Conservation (phyloP, 2,329 filamentous ascomycete genomes). For the Fusarium illudens region DNA sequence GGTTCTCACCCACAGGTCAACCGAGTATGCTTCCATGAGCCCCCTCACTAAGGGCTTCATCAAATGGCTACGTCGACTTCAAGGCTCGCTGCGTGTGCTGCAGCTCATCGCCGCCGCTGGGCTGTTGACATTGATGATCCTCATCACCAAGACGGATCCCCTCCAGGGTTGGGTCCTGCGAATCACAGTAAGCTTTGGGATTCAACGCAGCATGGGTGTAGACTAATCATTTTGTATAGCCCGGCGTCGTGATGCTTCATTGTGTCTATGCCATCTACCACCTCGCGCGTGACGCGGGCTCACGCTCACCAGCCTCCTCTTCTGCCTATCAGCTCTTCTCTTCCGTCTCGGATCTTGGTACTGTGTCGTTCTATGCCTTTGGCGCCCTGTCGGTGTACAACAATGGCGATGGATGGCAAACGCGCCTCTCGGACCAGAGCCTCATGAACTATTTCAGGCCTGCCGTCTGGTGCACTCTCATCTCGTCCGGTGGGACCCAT, state of each 20-base stretch:
- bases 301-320: conserved; percentile 79
- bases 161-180: conserved; percentile 78
- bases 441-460: conserved; percentile 69
- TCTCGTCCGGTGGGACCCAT: conserved; percentile 73
- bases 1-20: conserved; percentile 69
- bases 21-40: conserved; percentile 72
- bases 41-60: conserved; percentile 75
- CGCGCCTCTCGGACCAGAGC: conserved; percentile 66
- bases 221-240: conserved; percentile 58
- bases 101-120: conserved; percentile 75
- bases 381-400: conserved; percentile 58
- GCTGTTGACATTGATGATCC: conserved; percentile 77
- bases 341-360: conserved; percentile 70
- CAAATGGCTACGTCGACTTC: conserved; percentile 72
- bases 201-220: not conserved
- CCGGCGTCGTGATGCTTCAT: conserved; percentile 77
- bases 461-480: conserved; percentile 73
- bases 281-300: conserved; percentile 73
- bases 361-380: conserved; percentile 65
- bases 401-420: conserved; percentile 67
- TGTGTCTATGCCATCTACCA: conserved; percentile 84
- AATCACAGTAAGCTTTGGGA: conserved; percentile 68
- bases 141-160: conserved; percentile 73
- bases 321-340: conserved; percentile 92
- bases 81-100: conserved; percentile 73